These are phyloP conservation scores for Gossypium mustelinum DNA, from an alignment of 345 rosid genomes.

Conservation along the genomic window DNA sequence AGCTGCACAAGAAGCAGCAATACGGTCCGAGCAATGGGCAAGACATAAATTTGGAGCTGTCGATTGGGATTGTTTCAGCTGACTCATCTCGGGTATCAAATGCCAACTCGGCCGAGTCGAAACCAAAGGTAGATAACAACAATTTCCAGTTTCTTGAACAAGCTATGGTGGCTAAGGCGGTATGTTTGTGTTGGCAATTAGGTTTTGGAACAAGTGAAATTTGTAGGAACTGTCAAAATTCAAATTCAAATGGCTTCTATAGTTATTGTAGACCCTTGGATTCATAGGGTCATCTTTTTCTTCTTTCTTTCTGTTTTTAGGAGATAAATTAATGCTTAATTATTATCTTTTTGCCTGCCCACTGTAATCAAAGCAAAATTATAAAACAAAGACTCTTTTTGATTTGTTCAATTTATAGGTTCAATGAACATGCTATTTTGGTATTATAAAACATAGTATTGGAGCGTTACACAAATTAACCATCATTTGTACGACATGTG, in stretches of 20 bases:
- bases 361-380: not conserved
- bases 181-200: constrained; percentile 49
- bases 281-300: not conserved
- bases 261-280: constrained; percentile 26
- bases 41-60: constrained; percentile 45
- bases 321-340: not conserved
- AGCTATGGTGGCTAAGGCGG: constrained; percentile 12
- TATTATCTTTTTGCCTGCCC: not conserved
- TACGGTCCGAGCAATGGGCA: not conserved
- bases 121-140: constrained; percentile 8
- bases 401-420: no score
- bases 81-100: constrained; percentile 13
- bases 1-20: constrained; percentile 3
- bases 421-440: no score
- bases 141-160: constrained; percentile 12
- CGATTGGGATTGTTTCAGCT: constrained; percentile 36
- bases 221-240: constrained; percentile 39
- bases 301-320: not conserved
- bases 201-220: constrained; percentile 34
- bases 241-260: constrained; percentile 21
- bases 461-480: no score
- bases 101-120: constrained; percentile 44
- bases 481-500: no score
- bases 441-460: no score
- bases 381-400: not conserved